phyloP scores from a whole-genome alignment of 148 eudicot genomes.

The Rhododendron mucronatum region DNA sequence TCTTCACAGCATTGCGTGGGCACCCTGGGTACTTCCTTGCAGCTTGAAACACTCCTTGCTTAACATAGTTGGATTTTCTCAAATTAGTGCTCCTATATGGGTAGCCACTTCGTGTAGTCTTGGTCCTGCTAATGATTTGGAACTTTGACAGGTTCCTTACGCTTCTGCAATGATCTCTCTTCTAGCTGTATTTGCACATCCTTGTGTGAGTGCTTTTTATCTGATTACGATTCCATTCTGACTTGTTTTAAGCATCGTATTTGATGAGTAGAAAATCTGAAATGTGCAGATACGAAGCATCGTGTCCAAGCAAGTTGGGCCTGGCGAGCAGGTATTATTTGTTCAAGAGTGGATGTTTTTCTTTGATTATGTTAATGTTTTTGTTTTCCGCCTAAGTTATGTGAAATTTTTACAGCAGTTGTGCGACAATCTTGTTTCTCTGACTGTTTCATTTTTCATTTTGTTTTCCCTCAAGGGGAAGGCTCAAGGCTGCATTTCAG shows the following conservation, averaged over 20 bases:
- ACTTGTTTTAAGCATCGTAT: not conserved
- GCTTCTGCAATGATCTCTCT: constrained; percentile 39
- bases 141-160: constrained; percentile 47
- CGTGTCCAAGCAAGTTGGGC: constrained; percentile 62
- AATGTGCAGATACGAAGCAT: constrained; percentile 53
- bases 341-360: not conserved
- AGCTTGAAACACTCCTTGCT: not conserved
- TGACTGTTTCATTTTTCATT: not conserved
- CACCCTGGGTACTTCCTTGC: constrained; percentile 46
- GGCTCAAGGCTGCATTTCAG: constrained; percentile 70
- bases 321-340: constrained; percentile 46
- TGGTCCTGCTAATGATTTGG: constrained; percentile 5
- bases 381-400: not conserved
- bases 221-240: not conserved
- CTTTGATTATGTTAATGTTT: not conserved
- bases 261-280: not conserved
- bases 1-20: constrained; percentile 60
- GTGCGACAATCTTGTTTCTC: not conserved
- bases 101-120: not conserved
- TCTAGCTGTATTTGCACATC: constrained; percentile 36
- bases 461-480: constrained; percentile 34
- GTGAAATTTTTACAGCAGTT: not conserved
- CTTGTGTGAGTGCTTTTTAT: constrained; percentile 45
- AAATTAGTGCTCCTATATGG: not conserved
- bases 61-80: not conserved